Percentiles rank a stretch among this genome's conserved stretches.
Conservation (phyloP, 2,329 filamentous ascomycete genomes). For the Dactylellina parvicollis region DNA sequence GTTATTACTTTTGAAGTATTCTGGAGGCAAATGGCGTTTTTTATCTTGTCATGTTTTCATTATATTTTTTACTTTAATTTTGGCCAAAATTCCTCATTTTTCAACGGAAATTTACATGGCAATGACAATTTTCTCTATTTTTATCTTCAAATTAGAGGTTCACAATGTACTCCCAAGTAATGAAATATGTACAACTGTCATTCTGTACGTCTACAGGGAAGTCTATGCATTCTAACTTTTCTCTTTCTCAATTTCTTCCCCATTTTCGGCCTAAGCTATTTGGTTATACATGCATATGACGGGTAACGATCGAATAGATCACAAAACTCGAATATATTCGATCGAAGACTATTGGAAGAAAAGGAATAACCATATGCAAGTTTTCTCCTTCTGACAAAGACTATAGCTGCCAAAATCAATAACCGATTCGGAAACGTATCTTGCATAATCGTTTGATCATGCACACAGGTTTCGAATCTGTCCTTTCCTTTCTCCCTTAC, state of each 20-base stretch:
- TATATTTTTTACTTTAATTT: constrained; percentile 1
- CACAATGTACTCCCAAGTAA: not conserved
- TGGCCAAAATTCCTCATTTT: constrained; percentile 5
- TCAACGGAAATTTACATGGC: constrained; percentile 31
- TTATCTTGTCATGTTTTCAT: not conserved
- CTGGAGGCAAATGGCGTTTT: not conserved
- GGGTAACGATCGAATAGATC: too few relatives aligned
- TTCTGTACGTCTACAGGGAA: not conserved
- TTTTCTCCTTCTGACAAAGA: not conserved
- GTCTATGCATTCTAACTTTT: not conserved
- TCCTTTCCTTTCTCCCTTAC: not conserved
- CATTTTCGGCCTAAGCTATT: not conserved
- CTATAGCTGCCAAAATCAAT: constrained; percentile 2
- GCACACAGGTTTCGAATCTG: not conserved
- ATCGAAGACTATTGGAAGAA: too few relatives aligned
- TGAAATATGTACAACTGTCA: too few relatives aligned
- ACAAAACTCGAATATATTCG: too few relatives aligned
- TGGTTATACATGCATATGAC: not conserved
- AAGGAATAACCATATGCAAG: too few relatives aligned
- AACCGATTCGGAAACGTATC: not conserved
- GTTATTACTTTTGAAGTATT: constrained; percentile 2
- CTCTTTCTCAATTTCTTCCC: not conserved
- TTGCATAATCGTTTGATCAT: not conserved
- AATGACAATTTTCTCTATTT: not conserved
- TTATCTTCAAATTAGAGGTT: not conserved